These are phyloP conservation scores for Mucor lusitanicus DNA, from an alignment of 371 early-diverging fungal species.

Conservation along the genomic window DNA sequence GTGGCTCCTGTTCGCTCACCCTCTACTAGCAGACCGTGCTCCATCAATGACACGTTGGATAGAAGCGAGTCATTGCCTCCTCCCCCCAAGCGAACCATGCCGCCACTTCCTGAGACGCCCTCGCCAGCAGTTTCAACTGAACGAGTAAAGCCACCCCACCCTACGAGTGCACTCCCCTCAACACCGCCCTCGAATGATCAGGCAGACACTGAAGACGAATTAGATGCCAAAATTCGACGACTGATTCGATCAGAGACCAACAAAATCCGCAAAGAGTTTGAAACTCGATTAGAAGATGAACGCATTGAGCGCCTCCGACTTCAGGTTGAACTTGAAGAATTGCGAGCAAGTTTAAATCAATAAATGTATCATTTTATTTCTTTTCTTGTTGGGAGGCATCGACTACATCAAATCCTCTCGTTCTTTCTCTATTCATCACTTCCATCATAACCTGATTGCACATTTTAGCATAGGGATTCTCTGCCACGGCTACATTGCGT, in stretches of 20 bases:
- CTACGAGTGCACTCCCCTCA: slow-evolving; percentile 10
- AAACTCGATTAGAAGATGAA: slow-evolving; percentile 43
- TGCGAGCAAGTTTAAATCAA: slow-evolving; percentile 19
- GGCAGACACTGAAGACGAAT: slow-evolving; percentile 13
- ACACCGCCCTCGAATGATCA: background rate
- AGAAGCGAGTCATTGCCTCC: slow-evolving; percentile 21
- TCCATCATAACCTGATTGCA: slow-evolving; percentile 78
- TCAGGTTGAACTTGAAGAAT: slow-evolving; percentile 40
- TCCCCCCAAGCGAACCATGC: slow-evolving; percentile 42
- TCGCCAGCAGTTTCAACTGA: background rate
- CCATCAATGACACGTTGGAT: background rate
- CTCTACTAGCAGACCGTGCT: slow-evolving; percentile 3
- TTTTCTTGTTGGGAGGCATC: background rate
- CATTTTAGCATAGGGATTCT: slow-evolving; percentile 92
- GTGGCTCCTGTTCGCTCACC: background rate
- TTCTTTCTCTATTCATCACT: slow-evolving; percentile 58
- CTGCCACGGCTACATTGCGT: slow-evolving; percentile 69
- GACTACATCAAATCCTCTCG: background rate
- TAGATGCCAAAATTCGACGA: slow-evolving; percentile 44
- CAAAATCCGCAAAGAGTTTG: slow-evolving; percentile 46
- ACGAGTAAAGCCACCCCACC: background rate
- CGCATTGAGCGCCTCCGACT: slow-evolving; percentile 41
- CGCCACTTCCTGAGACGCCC: slow-evolving; percentile 28
- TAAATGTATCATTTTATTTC: background rate
- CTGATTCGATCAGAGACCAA: slow-evolving; percentile 43